These are phyloP conservation scores for Ogataea hybrid DNA, from an alignment of 1,139 yeast species.

Conservation along the genomic window DNA sequence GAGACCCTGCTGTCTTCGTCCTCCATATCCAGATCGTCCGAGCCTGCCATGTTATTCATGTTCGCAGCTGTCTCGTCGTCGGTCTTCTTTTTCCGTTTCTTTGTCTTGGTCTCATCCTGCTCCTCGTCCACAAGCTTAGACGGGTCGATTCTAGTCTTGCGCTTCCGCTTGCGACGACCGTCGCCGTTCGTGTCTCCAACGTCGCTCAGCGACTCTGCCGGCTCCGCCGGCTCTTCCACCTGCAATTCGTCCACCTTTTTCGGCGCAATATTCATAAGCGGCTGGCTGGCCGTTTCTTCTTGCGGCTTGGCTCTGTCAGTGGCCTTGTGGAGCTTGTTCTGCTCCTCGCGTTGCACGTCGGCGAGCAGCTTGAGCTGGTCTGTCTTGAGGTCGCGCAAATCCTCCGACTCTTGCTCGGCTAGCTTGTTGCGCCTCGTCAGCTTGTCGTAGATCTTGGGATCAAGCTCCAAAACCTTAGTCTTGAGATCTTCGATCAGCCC, in stretches of 20 bases:
- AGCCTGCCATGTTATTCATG: background rate
- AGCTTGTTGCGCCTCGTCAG: conserved; percentile 26
- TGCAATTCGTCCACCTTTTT: conserved; percentile 10
- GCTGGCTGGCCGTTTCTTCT: conserved; percentile 4
- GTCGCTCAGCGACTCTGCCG: conserved; percentile 9
- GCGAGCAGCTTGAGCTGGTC: conserved; percentile 19
- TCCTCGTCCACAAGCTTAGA: conserved; percentile 9
- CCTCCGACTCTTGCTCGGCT: conserved; percentile 19
- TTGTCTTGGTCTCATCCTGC: conserved; percentile 3
- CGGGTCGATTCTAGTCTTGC: conserved; percentile 11
- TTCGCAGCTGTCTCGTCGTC: conserved; percentile 5
- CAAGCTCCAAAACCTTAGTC: conserved; percentile 20
- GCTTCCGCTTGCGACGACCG: conserved; percentile 16
- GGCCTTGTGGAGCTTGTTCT: conserved; percentile 7
- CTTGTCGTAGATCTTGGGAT: conserved; percentile 27
- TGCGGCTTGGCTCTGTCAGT: background rate
- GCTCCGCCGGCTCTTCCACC: conserved; percentile 10
- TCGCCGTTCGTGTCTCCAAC: conserved; percentile 6
- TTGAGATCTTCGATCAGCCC: conserved; percentile 24
- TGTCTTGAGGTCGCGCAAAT: conserved; percentile 18
- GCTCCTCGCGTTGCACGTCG: conserved; percentile 22
- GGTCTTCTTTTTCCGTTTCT: conserved; percentile 7
- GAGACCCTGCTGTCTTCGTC: conserved; percentile 11
- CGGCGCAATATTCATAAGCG: conserved; percentile 18
- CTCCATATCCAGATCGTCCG: conserved; percentile 7